Percentiles rank a stretch among this genome's conserved stretches.
Conservation (phyloP, 2,329 filamentous ascomycete species). For the Colletotrichum incanum region DNA sequence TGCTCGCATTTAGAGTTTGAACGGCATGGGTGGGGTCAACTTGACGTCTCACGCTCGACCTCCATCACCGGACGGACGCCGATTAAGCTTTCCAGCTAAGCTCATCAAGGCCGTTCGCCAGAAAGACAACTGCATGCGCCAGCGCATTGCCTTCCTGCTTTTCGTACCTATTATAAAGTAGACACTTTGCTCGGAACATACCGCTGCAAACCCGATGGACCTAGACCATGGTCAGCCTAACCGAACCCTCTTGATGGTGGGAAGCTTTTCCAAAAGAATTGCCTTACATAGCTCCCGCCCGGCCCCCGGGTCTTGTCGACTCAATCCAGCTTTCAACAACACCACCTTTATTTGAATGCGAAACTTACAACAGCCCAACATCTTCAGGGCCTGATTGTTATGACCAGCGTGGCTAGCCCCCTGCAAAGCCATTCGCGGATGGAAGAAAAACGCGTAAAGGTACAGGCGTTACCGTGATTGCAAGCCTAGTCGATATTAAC, state of each 20-base stretch:
- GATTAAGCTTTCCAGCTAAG: conserved; percentile 13
- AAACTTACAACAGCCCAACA: neutral
- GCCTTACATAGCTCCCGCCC: neutral
- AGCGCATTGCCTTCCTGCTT: neutral
- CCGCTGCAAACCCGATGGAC: no score
- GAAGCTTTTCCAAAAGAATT: neutral
- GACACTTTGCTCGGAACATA: no score
- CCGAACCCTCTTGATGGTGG: neutral
- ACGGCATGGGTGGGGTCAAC: conserved; percentile 9
- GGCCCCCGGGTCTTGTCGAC: neutral
- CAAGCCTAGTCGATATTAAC: neutral
- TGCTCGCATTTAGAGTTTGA: conserved; percentile 19
- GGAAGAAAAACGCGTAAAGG: conserved; percentile 27
- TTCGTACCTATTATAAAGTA: no score
- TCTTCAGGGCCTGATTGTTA: conserved; percentile 20
- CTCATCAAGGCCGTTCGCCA: neutral
- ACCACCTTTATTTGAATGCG: conserved; percentile 8
- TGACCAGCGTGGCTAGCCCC: conserved; percentile 32
- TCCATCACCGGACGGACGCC: conserved; percentile 9
- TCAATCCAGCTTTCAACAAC: neutral
- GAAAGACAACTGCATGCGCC: neutral
- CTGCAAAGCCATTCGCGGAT: conserved; percentile 6
- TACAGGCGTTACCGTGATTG: neutral
- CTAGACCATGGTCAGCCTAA: conserved; percentile 6
- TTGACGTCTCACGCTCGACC: conserved; percentile 30